Evolutionary conservation across 116 monocot species (phyloP), one percentile per base, ranked within the genome.

Genomic region (Dioscorea cayenensis): DNA sequence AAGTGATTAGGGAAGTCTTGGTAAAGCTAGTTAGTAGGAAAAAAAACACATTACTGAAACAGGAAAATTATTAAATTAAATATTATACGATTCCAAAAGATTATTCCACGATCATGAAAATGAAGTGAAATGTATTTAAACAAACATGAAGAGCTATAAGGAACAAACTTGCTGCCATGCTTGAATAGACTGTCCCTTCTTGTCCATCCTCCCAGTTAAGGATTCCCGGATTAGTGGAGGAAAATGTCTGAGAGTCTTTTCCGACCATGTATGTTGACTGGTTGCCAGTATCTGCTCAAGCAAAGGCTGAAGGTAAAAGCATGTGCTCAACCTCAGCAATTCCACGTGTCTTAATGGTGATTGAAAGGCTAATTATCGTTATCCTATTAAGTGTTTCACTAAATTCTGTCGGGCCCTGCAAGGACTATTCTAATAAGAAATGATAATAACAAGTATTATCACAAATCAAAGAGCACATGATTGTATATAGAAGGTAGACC

Each of bases 201-300:
- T 99, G 72, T 99, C 89, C 72, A 80, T 77, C 71, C 99, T 83
- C 43, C 81, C 79, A 27, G 70, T 73, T 49, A 99, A 74, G 76
- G 75, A 84, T 22, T 94, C 94, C 18, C 94, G 78, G 70, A 99
- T 89, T 22, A 87, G 73, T 27, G 84, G 83, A 80, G 99, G 99
- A 28, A 99, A 99, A 78, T 91, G 79, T 65, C 94, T 72, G 67
- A 99, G 60, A 29, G 99, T 99, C 68, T 99, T 99, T n/a, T 99
- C 91, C 27, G 99, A 99, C 94, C 99, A 99, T 37, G 94, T 94
- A 69, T 99, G 99, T 65, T 99, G 99, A 78, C 99, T 90, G 8
- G 89, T 89, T 66, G 87, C 80, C 87, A 94, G 83, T 79, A 99
- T 82, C 77, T 99, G 99, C 65, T 99, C 94, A 51, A 99, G 74